A percentile compares a stretch with the other conserved stretches of the same genome.
Conservation (phyloP, 2,329 filamentous ascomycete species). For the Fusarium pseudograminearum region DNA sequence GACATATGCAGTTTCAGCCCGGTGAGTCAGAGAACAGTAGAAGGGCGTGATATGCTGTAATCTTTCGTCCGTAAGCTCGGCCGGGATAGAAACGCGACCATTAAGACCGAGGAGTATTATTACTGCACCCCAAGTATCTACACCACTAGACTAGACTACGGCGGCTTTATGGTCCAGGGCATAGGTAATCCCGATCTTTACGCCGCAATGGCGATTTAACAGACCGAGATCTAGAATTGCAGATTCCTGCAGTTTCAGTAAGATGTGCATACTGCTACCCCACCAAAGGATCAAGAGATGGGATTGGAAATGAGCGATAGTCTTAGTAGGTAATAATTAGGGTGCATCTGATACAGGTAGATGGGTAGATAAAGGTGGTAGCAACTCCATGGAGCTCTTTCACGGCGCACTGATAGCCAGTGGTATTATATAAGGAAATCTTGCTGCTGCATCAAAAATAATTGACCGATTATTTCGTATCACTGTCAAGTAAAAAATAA, state of each 20-base stretch:
- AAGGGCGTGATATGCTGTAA: not conserved
- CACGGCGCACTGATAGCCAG: not conserved
- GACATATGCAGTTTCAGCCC: not conserved
- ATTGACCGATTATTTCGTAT: not conserved
- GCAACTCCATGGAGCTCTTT: not conserved
- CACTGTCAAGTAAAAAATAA: not conserved
- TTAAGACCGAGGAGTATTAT: not conserved
- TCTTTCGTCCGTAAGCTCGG: not conserved
- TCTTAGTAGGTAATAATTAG: not conserved
- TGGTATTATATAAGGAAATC: not conserved
- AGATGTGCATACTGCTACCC: not conserved
- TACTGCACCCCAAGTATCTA: not conserved
- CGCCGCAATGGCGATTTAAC: not conserved
- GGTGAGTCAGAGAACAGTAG: not conserved
- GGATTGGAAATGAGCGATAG: not conserved
- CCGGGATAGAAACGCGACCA: not conserved
- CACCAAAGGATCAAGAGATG: not conserved
- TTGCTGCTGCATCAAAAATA: not conserved
- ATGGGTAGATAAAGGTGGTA: not conserved
- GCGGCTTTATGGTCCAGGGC: not conserved
- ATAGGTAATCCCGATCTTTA: constrained; percentile 1
- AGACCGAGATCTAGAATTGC: constrained; percentile 4
- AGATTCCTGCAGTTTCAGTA: not conserved
- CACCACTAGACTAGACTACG: not conserved
- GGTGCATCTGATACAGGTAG: not conserved